A percentile compares a stretch with the other conserved stretches of the same genome.
Evolutionary conservation across 495 filamentous ascomycete species (phyloP).

Genomic region (Penicillium manginii): DNA sequence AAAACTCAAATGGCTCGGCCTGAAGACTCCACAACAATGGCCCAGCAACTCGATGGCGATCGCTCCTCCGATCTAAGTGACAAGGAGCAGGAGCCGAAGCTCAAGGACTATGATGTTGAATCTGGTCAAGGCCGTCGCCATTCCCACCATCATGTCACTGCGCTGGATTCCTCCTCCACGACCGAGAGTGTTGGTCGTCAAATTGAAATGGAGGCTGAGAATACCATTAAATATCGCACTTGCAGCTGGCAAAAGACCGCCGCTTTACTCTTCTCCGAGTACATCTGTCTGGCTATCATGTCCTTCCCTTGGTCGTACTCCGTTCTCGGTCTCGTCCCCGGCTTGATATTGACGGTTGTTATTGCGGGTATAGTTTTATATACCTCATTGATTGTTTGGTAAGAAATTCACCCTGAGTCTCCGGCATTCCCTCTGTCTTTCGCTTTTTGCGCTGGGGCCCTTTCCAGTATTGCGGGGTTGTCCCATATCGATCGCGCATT

Average conservation of each 20-base stretch:
- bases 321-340: slow-evolving; percentile 82
- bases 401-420: slow-evolving; percentile 26
- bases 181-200: slow-evolving; percentile 65
- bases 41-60: slow-evolving; percentile 21
- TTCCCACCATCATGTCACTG: slow-evolving; percentile 23
- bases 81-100: slow-evolving; percentile 30
- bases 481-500: not conserved
- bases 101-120: slow-evolving; percentile 42
- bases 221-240: slow-evolving; percentile 84
- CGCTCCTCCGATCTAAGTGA: slow-evolving; percentile 29
- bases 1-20: slow-evolving; percentile 44
- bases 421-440: not conserved
- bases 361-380: slow-evolving; percentile 77
- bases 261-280: slow-evolving; percentile 85
- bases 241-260: slow-evolving; percentile 94
- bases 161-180: slow-evolving; percentile 34
- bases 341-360: slow-evolving; percentile 78
- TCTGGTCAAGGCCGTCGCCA: slow-evolving; percentile 27
- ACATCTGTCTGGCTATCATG: slow-evolving; percentile 94
- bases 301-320: slow-evolving; percentile 92
- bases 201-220: slow-evolving; percentile 74
- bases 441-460: not conserved
- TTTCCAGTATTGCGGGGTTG: not conserved
- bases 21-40: slow-evolving; percentile 27
- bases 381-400: slow-evolving; percentile 83